Evolutionary conservation across 2,329 filamentous ascomycete species (phyloP).

Genomic region (Microcyclosporella mali): DNA sequence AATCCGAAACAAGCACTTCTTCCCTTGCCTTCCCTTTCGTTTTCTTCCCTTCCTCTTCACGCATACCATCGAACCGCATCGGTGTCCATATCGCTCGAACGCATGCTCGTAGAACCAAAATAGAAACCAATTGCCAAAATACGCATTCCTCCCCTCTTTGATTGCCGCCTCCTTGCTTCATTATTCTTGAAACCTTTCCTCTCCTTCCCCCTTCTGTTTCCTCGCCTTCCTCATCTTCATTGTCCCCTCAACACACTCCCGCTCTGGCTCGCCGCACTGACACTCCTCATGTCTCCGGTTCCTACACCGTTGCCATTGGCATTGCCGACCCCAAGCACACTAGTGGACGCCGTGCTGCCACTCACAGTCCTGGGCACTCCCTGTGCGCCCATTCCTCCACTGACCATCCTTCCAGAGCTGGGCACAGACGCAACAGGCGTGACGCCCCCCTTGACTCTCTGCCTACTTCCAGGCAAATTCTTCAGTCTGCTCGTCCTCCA

Average conservation of each 20-base stretch:
- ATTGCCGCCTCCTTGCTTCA: not conserved
- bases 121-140: no score
- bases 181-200: conserved; percentile 1
- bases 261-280: not conserved
- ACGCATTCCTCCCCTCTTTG: not conserved
- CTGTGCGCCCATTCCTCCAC: no score
- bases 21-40: no score
- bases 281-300: not conserved
- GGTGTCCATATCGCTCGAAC: not conserved
- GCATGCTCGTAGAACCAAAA: not conserved
- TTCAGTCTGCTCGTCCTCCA: conserved; percentile 66
- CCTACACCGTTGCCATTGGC: conserved; percentile 1
- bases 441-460: conserved; percentile 30
- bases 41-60: not conserved
- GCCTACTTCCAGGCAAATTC: conserved; percentile 23
- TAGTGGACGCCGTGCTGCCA: not conserved
- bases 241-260: conserved; percentile 2
- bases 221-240: not conserved
- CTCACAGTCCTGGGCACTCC: conserved; percentile 17
- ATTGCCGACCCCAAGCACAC: not conserved
- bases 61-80: no score
- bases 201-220: conserved; percentile 1
- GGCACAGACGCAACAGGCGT: conserved; percentile 31
- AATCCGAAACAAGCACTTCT: not conserved
- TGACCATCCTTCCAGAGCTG: conserved; percentile 23